A percentile compares a stretch with the other conserved stretches of the same genome.
These are phyloP conservation scores for Vaccinium corymbosum DNA, from an alignment of 148 eudicot species.

Conservation along the genomic window DNA sequence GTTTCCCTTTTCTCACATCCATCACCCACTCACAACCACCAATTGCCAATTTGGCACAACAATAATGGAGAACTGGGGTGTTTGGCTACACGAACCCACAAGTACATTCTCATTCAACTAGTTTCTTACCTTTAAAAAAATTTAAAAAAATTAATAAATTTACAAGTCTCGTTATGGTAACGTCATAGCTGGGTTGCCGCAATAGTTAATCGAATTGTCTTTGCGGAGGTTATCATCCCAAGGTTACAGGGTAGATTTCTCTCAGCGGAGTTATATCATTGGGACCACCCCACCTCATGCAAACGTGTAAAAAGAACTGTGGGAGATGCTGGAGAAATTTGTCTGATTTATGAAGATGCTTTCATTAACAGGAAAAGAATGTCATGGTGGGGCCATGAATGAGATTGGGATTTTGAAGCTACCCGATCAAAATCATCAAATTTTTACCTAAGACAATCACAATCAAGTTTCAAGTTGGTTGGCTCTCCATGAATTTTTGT, in stretches of 20 bases:
- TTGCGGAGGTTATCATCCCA: too few relatives aligned
- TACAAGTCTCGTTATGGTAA: too few relatives aligned
- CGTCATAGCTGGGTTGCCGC: too few relatives aligned
- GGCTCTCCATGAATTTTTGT: not conserved
- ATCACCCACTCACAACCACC: slow-evolving; percentile 6
- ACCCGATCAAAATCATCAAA: not conserved
- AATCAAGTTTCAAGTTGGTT: not conserved
- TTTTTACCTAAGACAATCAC: not conserved
- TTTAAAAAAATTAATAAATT: too few relatives aligned
- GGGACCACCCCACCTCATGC: too few relatives aligned
- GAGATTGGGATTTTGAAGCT: not conserved
- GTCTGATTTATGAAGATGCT: too few relatives aligned
- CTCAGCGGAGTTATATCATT: too few relatives aligned
- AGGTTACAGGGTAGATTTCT: too few relatives aligned
- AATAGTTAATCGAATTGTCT: too few relatives aligned
- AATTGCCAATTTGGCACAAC: not conserved
- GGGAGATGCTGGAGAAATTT: too few relatives aligned
- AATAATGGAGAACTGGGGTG: not conserved
- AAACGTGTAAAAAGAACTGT: too few relatives aligned
- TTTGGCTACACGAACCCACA: not conserved
- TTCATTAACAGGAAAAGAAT: not conserved
- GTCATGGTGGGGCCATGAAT: not conserved
- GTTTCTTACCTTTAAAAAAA: not conserved
- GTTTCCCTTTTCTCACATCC: not conserved
- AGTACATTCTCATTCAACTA: not conserved